Evolutionary conservation across 352 stramenopile genomes (phyloP), one percentile per base, ranked within the genome.

Genomic region (Phytophthora sojae): DNA sequence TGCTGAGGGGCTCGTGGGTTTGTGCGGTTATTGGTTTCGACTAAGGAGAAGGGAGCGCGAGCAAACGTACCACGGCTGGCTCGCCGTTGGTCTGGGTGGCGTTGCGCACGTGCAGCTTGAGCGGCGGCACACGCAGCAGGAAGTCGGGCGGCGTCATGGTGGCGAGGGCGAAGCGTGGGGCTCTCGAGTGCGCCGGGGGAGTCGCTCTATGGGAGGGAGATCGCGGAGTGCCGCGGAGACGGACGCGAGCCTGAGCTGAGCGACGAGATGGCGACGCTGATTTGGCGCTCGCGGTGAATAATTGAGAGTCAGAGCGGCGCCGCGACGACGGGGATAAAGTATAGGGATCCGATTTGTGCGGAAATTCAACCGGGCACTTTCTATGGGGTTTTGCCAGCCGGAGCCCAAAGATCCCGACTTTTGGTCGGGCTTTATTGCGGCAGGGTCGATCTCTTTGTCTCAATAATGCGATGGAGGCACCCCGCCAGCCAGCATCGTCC

Each of bases 71-170:
- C 67, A 90, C 69, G 6, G 82, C 78, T 25, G 76, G 67, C 57
- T 88, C 80, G 56, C 72, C 79, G 30, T 84, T 82, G 6, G 74
- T 82, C 52, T 90, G 82, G 12, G 82, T 90, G 50, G 76, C 80
- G 58, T 81, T 87, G 73, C 82, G 78, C 67, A 90, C 82, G 50
- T 88, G 80, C 29, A 90, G 59, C 64, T 88, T 88, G 54, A 90
- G 82, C 64, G 82, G 82, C 54, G 76, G 67, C 63, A 83, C 70
- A 30, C 76, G 76, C 66, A 83, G 47, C 15, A 83, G 54, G 57
- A 83, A 83, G 29, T 83, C 76, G 47, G 76, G 76, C 56, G 76
- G 73, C 64, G 71, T 83, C 73, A 81, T 81, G 44, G 37, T 81
- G 44, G 37, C 19, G 51, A n/a, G 21, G 25, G 19, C 14, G 53